Percentiles rank a stretch among this genome's conserved stretches.
Evolutionary conservation across 2,329 filamentous ascomycete species (phyloP).

Genomic region (Reticulascus tulasneorum): DNA sequence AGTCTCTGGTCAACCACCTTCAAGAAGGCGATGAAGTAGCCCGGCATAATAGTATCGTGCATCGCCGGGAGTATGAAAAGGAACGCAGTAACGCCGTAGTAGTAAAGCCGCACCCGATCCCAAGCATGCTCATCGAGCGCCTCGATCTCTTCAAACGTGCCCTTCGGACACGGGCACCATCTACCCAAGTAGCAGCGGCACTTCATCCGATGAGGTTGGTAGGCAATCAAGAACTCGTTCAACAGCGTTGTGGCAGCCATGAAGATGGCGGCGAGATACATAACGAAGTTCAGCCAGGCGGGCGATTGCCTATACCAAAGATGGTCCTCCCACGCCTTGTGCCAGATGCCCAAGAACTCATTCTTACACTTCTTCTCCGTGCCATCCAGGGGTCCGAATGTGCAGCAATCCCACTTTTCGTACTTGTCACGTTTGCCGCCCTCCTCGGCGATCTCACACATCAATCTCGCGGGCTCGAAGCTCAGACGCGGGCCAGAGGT

Average conservation of each 20-base stretch:
- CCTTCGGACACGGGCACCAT: not conserved
- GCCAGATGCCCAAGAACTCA: too few species aligned
- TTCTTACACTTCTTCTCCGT: too few species aligned
- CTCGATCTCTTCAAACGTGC: not conserved
- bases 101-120: not conserved
- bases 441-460: too few species aligned
- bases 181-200: not conserved
- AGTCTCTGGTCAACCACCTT: not conserved
- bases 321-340: too few species aligned
- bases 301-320: too few species aligned
- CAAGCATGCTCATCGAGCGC: not conserved
- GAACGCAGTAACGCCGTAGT: not conserved
- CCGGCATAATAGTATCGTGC: too few species aligned
- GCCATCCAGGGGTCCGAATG: too few species aligned
- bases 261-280: not conserved
- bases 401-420: too few species aligned
- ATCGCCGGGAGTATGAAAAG: not conserved
- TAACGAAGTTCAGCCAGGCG: not conserved
- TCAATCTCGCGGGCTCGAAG: not conserved
- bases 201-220: not conserved
- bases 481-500: not conserved
- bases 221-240: not conserved
- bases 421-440: too few species aligned
- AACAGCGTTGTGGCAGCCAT: not conserved
- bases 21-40: too few species aligned